Base-by-base conservation (phyloP, 225 moss, liverwort and hornwort genomes). In the Bryoerythrophyllum caledonicum region DNA sequence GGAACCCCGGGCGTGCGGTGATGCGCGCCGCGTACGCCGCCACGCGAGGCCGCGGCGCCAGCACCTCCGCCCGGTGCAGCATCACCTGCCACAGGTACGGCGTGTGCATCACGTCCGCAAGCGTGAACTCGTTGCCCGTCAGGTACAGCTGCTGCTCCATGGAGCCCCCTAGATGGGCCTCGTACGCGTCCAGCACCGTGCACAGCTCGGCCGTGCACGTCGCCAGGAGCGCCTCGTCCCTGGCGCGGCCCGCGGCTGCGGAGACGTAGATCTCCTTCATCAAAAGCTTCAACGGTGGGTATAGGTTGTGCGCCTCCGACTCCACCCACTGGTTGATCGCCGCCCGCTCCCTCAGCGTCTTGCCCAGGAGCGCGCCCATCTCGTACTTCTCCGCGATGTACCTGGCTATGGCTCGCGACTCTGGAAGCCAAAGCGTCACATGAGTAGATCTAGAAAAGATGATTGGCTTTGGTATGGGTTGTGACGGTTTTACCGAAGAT, bases 281-380 rank as follows among this genome's bases (percentile, higher is more conserved):
- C 37, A 90, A 48, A 4, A 73, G 82, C 1, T 68, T 82, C n/a
- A 84, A 68, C 4, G 84, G 68, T 0, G 88, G 82, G 56, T 81
- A 82, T 72, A 91, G 86, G 59, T 82, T 93, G 10, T 93, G 86
- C 59, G 76, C 81, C 80, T 95, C 95, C 0, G 84, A 80, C 48
- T 95, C 91, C 64, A 84, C 63, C 95, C 95, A 95, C 71, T 93
- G 91, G 57, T 93, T 88, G 62, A 95, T 90, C 74, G 82, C 25
- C 17, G 85, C 87, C 61, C 67, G 87, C 41, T 93, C 91, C 21
- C 78, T 80, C 38, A 86, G 74, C 19, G 87, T 83, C 66, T 90
- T 84, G 15, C 95, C 95, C 44, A 90, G 84, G 10, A 95, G 77
- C 16, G 26, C 90, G 6, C 83, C 10, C 38, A 38, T 85, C 1